Percentiles rank a stretch among this genome's conserved stretches.
Evolutionary conservation across 2,329 filamentous ascomycete genomes (phyloP).

Genomic region (Ilyonectria sp.): DNA sequence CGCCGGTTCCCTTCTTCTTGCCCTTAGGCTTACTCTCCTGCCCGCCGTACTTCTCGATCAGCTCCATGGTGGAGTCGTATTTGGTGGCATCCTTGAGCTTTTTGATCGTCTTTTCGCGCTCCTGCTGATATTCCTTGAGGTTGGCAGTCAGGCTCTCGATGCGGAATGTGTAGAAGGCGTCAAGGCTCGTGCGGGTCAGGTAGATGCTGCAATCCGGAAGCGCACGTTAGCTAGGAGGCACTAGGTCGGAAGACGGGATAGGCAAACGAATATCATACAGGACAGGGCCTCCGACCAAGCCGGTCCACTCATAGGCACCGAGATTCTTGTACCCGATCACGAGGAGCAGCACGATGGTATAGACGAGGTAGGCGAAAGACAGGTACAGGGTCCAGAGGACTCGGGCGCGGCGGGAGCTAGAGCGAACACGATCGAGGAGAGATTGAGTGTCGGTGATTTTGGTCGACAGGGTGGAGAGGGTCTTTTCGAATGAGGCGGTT

Average conservation of each 20-base stretch:
- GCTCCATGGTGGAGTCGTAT: slow-evolving; percentile 93
- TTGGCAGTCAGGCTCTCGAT: slow-evolving; percentile 78
- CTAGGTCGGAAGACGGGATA: background rate
- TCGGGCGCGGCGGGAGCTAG: slow-evolving; percentile 82
- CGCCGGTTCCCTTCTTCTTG: slow-evolving; percentile 48
- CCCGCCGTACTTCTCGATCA: slow-evolving; percentile 94
- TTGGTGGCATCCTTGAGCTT: slow-evolving; percentile 95
- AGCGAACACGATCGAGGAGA: slow-evolving; percentile 80
- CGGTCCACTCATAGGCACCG: slow-evolving; percentile 82
- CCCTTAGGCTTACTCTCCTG: slow-evolving; percentile 64
- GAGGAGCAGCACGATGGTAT: slow-evolving; percentile 83
- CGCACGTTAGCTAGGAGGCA: slow-evolving; percentile 32
- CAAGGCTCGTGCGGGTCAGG: slow-evolving; percentile 75
- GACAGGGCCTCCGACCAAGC: slow-evolving; percentile 83
- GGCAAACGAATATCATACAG: slow-evolving; percentile 67
- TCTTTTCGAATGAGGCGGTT: slow-evolving; percentile 93
- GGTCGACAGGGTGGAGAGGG: slow-evolving; percentile 82
- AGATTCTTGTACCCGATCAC: slow-evolving; percentile 89
- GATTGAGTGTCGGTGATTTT: slow-evolving; percentile 85
- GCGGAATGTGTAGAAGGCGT: slow-evolving; percentile 85
- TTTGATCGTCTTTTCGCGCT: slow-evolving; percentile 90
- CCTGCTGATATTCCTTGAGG: slow-evolving; percentile 82
- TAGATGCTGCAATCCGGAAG: slow-evolving; percentile 77
- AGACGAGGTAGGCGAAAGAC: slow-evolving; percentile 90
- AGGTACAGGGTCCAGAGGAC: slow-evolving; percentile 93